Conservation (phyloP, 1,139 yeast species). For the Nakaseomyces glabratus region DNA sequence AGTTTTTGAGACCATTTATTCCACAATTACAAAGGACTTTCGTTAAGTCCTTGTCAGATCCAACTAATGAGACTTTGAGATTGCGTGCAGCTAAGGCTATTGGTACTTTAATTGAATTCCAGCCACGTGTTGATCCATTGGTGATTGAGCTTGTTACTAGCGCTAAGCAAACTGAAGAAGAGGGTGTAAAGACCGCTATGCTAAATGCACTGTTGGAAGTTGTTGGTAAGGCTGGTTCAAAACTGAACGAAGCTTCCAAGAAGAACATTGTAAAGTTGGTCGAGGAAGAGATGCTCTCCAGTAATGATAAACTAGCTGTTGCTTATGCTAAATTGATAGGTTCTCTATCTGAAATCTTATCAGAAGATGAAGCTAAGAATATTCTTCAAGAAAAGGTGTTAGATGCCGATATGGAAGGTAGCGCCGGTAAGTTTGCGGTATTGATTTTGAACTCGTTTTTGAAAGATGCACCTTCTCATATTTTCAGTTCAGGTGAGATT, state of each 20-base stretch:
- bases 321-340: slow-evolving; percentile 76
- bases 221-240: slow-evolving; percentile 67
- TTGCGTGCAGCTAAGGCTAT: slow-evolving; percentile 84
- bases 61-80: slow-evolving; percentile 61
- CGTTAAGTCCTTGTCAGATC: slow-evolving; percentile 81
- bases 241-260: slow-evolving; percentile 68
- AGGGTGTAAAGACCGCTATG: slow-evolving; percentile 78
- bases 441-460: slow-evolving; percentile 72
- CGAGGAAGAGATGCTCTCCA: slow-evolving; percentile 56
- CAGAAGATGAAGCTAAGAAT: slow-evolving; percentile 53
- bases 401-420: slow-evolving; percentile 31
- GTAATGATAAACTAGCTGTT: slow-evolving; percentile 52
- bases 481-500: slow-evolving; percentile 44
- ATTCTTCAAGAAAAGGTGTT: slow-evolving; percentile 58
- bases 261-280: slow-evolving; percentile 61
- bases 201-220: slow-evolving; percentile 79
- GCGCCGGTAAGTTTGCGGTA: slow-evolving; percentile 51
- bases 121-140: slow-evolving; percentile 89
- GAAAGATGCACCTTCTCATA: slow-evolving; percentile 60
- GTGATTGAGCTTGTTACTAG: slow-evolving; percentile 76
- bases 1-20: slow-evolving; percentile 85
- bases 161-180: slow-evolving; percentile 48
- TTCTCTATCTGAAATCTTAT: slow-evolving; percentile 59
- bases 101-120: slow-evolving; percentile 78
- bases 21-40: slow-evolving; percentile 97